Evolutionary conservation across 371 early-diverging fungal species (phyloP).

Genomic region (Syncephalastrum sp.): DNA sequence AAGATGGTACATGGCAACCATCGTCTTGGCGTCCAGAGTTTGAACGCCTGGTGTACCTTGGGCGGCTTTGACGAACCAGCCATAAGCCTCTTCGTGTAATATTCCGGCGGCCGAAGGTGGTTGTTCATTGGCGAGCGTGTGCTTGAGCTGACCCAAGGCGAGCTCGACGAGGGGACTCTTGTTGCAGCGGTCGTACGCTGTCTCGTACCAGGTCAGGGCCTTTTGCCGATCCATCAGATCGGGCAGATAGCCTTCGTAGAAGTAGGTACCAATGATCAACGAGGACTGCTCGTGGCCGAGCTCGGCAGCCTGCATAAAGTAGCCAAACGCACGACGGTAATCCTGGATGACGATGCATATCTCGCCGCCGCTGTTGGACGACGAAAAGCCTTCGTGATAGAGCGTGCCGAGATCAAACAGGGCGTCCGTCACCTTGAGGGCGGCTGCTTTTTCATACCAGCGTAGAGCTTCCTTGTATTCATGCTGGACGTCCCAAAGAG

Average conservation of each 20-base stretch:
- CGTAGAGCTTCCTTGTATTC: slow-evolving; percentile 27
- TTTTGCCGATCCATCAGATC: slow-evolving; percentile 4
- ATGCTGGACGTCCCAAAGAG: slow-evolving; percentile 17
- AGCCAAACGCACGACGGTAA: slow-evolving; percentile 14
- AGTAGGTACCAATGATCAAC: slow-evolving; percentile 22
- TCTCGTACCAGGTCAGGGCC: slow-evolving; percentile 17
- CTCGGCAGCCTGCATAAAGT: slow-evolving; percentile 17
- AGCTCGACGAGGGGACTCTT: slow-evolving; percentile 16
- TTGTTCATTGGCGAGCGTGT: slow-evolving; percentile 12
- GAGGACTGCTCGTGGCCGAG: slow-evolving; percentile 10
- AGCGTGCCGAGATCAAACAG: slow-evolving; percentile 14
- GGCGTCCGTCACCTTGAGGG: slow-evolving; percentile 10
- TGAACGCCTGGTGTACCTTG: slow-evolving; percentile 8
- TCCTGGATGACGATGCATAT: slow-evolving; percentile 12
- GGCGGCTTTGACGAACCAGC: slow-evolving; percentile 13
- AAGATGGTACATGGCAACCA: slow-evolving; percentile 31
- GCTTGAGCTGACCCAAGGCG: slow-evolving; percentile 20
- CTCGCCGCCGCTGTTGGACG: not conserved
- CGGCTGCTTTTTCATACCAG: slow-evolving; percentile 21
- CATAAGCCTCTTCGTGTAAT: slow-evolving; percentile 15
- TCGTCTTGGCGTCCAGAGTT: slow-evolving; percentile 16
- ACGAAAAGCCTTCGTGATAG: slow-evolving; percentile 17
- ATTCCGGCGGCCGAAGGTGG: not conserved
- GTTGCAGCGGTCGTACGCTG: slow-evolving; percentile 6
- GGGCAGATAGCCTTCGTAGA: slow-evolving; percentile 13